Base-by-base conservation (phyloP, 495 filamentous ascomycete species). In the Alectoria sarmentosa region DNA sequence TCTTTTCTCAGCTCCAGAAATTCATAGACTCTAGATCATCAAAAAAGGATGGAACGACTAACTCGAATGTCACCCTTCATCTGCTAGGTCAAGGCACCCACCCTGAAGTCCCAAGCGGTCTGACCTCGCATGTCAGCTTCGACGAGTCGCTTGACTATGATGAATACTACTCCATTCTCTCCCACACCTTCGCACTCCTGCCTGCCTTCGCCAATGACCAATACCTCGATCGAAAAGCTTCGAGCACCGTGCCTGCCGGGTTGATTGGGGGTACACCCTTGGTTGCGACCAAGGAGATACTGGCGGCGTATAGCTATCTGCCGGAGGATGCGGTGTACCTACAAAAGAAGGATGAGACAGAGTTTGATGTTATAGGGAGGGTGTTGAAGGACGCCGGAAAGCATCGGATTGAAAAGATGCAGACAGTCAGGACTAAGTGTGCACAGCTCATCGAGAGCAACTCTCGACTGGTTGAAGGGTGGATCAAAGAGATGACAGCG, bases 291-390 rank as follows among this genome's bases (percentile, higher is more conserved):
- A 58, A 70, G 60, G 58, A 63, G 30, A 64, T 72, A 10, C n/a
- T 73, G n/a, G 48, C 64, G n/a, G 68, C 68, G 28, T 73, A 73
- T 48, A 67, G 52, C n/a, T 73, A 73, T 61, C n/a, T 73, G 19
- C 49, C 62, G n/a, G 58, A 65, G 58, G 71, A 67, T 2, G 66
- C 66, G 4, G 71, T 69, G 13, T 73, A 69, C 60, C 37, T 70
- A 11, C 69, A 70, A 57, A 60, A 65, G 1, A 59, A 64, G 10
- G 59, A 58, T 5, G 69, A 71, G 58, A 62, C 37, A 21, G 71
- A 72, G 23, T 64, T 73, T 32, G 70, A 70, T 65, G 63, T 58
- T 19, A 39, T 65, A 21, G 63, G 42, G 15, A 60, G 57, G 52
- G 63, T 39, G 26, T 38, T 65, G 56, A 48, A 49, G 30, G 41